These are phyloP conservation scores for Tetracentron sinense DNA, from an alignment of 164 flowering plant genomes.

Conservation along the genomic window DNA sequence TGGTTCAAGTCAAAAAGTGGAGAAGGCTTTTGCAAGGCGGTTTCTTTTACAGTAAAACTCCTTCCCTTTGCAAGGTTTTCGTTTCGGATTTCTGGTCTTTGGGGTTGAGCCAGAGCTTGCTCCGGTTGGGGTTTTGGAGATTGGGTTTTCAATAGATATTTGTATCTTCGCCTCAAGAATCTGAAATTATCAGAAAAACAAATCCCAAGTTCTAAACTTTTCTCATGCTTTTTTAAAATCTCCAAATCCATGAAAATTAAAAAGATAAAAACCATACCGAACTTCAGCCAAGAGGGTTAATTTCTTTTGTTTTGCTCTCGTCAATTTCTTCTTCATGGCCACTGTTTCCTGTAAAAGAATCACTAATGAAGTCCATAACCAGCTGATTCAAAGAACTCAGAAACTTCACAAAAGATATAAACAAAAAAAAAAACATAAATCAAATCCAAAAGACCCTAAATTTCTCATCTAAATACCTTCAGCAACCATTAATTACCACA, in stretches of 20 bases:
- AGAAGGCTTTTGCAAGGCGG: slow-evolving; percentile 14
- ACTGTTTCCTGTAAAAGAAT: slow-evolving; percentile 48
- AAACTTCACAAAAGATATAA: background rate
- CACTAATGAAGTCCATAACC: too few relatives aligned
- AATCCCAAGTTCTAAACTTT: background rate
- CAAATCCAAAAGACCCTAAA: background rate
- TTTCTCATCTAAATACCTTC: too few relatives aligned
- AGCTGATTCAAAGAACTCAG: background rate
- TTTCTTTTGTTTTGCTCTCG: slow-evolving; percentile 38
- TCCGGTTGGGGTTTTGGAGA: slow-evolving; percentile 14
- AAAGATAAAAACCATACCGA: slow-evolving; percentile 35
- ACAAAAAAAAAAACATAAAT: background rate
- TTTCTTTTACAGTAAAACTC: slow-evolving; percentile 14
- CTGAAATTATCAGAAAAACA: slow-evolving; percentile 24
- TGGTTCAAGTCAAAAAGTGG: slow-evolving; percentile 67
- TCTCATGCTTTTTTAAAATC: background rate
- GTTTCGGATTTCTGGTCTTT: slow-evolving; percentile 4
- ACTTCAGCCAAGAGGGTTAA: slow-evolving; percentile 65
- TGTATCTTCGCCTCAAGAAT: slow-evolving; percentile 51
- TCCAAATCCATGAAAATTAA: background rate
- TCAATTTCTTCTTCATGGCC: slow-evolving; percentile 40
- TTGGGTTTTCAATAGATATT: slow-evolving; percentile 31
- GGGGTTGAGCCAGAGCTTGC: slow-evolving; percentile 15
- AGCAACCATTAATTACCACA: too few relatives aligned
- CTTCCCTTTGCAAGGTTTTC: slow-evolving; percentile 8